Conservation (phyloP, 2,329 filamentous ascomycete species). For the Orbilia javanica region DNA sequence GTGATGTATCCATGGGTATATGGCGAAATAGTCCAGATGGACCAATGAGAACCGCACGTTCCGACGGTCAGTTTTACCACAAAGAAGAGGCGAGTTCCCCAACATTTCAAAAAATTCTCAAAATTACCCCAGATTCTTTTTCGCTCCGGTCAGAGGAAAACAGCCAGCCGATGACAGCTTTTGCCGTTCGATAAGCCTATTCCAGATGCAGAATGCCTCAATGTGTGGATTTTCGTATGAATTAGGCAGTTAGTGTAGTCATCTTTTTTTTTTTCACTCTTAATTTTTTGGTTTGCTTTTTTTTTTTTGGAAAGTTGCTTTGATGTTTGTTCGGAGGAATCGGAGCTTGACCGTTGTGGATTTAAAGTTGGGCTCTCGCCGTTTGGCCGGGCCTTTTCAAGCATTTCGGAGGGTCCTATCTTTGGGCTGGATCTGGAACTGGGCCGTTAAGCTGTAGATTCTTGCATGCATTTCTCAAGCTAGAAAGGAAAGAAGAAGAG, state of each 20-base stretch:
- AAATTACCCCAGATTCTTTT: neutral
- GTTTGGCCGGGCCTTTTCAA: conserved; percentile 51
- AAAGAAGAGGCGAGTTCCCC: neutral
- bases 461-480: neutral
- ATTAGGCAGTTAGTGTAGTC: conserved; percentile 5
- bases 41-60: conserved; percentile 18
- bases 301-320: neutral
- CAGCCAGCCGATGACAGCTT: conserved; percentile 1
- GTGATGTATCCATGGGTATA: conserved; percentile 19
- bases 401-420: conserved; percentile 15
- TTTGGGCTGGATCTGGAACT: conserved; percentile 6
- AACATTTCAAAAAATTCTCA: conserved; percentile 17
- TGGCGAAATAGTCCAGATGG: conserved; percentile 1
- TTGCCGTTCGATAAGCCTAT: neutral
- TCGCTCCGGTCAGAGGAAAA: neutral
- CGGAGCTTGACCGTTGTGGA: conserved; percentile 53
- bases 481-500: conserved; percentile 1
- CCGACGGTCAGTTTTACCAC: conserved; percentile 44
- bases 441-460: neutral
- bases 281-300: neutral
- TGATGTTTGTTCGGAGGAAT: conserved; percentile 8
- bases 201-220: neutral
- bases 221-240: neutral
- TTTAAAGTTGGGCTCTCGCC: conserved; percentile 44
- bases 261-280: neutral